Conservation (phyloP, 106 monocot species). For the Vanilla planifolia region DNA sequence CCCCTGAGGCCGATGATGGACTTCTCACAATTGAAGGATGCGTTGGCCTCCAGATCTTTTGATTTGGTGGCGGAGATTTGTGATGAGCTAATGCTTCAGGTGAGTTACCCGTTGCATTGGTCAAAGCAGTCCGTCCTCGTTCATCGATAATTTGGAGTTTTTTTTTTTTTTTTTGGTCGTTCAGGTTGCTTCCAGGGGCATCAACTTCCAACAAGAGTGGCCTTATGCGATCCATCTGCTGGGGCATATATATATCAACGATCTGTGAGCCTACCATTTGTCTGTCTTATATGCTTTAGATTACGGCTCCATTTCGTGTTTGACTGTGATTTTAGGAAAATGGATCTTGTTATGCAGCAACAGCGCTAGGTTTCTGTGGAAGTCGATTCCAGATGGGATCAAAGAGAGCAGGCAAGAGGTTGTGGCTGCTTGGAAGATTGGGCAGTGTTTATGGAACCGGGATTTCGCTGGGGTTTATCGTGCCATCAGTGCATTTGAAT, state of each 20-base stretch:
- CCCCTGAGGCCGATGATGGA: conserved; percentile 37
- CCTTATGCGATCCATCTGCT: conserved; percentile 89
- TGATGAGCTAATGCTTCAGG: conserved; percentile 93
- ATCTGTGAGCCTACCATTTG: conserved; percentile 45
- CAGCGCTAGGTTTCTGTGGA: conserved; percentile 92
- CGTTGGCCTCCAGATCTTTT: conserved; percentile 62
- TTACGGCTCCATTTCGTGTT: background rate
- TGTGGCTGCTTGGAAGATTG: conserved; percentile 80
- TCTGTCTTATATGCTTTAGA: background rate
- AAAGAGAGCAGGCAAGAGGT: conserved; percentile 71
- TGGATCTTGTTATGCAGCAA: conserved; percentile 38
- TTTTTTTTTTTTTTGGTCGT: background rate
- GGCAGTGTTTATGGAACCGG: conserved; percentile 83
- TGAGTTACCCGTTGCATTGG: too few relatives aligned
- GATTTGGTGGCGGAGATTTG: conserved; percentile 60
- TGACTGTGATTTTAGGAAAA: background rate
- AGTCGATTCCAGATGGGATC: conserved; percentile 55
- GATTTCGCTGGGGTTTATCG: conserved; percentile 68
- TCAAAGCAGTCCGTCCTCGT: too few relatives aligned
- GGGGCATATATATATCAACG: conserved; percentile 71
- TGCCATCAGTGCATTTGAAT: conserved; percentile 60
- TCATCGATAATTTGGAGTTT: too few relatives aligned
- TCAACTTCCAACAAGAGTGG: conserved; percentile 65
- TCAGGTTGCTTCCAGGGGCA: conserved; percentile 62
- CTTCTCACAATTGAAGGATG: conserved; percentile 52